Evolutionary conservation across 306 rosid species (phyloP), one percentile per base, ranked within the genome.

Genomic region (Pyrus betulifolia): DNA sequence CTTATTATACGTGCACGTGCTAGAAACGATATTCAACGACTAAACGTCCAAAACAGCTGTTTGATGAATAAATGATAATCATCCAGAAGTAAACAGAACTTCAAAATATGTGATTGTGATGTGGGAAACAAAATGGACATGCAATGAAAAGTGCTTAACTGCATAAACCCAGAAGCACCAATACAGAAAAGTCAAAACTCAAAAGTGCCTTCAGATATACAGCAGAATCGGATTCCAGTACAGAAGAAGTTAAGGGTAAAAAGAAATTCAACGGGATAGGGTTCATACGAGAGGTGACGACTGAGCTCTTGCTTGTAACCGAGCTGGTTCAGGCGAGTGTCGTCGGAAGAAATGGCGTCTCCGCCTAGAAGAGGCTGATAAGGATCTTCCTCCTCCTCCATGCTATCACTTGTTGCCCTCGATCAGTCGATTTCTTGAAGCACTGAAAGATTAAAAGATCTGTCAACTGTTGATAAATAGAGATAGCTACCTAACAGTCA

Each of bases 291-390:
- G 76, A 86, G 89, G 51, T 75, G 40, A 11, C 87, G 87, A 19
- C 71, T 59, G 71, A 86, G 89, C 64, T 86, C 85, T 75, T 74
- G 89, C 83, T 83, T 83, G 74, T 83, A 86, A 27, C 89, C 87
- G 33, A 86, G 89, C 70, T 86, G 85, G 11, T 65, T 55, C 46
- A 86, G 49, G 69, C 84, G 82, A 17, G 30, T 19, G 33, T 80
- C 71, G 30, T 86, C 88, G 67, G 79, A 52, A 44, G 57, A 21
- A 59, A 62, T 79, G 79, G 69, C 55, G 51, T 79, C 87, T 0
- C 42, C 60, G 66, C 12, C 62, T 23, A 1, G 77, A 23, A 35
- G 84, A 69, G 62, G 78, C 27, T 74, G 74, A 60, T 64, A 74
- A 27, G 65, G 45, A 75, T 22, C 64, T 58, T 11, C 28, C 5